These are phyloP conservation scores for Penicillium sp. DNA, from an alignment of 2,329 filamentous ascomycete species.

Conservation along the genomic window DNA sequence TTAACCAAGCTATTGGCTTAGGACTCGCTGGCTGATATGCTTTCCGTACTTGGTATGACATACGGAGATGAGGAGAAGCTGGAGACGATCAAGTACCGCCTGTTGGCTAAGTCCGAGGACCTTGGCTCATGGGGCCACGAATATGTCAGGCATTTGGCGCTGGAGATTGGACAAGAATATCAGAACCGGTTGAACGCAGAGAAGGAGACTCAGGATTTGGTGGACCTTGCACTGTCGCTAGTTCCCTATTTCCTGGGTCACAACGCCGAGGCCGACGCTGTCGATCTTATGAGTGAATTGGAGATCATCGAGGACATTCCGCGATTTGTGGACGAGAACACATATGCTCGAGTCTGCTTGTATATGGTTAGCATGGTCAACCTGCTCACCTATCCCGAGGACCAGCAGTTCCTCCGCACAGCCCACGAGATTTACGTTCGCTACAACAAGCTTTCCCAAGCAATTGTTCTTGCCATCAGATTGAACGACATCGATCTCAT, in stretches of 20 bases:
- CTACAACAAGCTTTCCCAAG: constrained; percentile 90
- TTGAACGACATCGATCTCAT: constrained; percentile 87
- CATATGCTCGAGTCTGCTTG: constrained; percentile 86
- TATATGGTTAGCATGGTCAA: constrained; percentile 99
- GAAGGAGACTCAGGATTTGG: constrained; percentile 77
- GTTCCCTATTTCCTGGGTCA: constrained; percentile 95
- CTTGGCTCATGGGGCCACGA: constrained; percentile 98
- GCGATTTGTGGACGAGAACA: constrained; percentile 88
- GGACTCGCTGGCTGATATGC: constrained; percentile 82
- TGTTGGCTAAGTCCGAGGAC: constrained; percentile 86
- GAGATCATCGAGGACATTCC: constrained; percentile 95
- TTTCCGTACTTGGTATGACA: constrained; percentile 98
- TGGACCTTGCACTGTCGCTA: constrained; percentile 78
- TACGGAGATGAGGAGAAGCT: constrained; percentile 95
- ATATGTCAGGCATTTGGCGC: constrained; percentile 90
- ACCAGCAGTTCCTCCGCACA: constrained; percentile 89
- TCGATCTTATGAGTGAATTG: constrained; percentile 93
- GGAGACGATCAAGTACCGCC: constrained; percentile 93
- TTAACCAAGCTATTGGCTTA: constrained; percentile 29
- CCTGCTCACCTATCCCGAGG: constrained; percentile 94
- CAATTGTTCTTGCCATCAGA: constrained; percentile 90
- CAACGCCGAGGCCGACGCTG: constrained; percentile 96
- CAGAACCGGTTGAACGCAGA: constrained; percentile 83
- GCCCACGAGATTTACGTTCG: constrained; percentile 91
- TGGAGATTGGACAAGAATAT: constrained; percentile 95